Evolutionary conservation across 73 alveolate genomes (phyloP), one percentile per base, ranked within the genome.

Genomic region (Paramecium tetraurelia): DNA sequence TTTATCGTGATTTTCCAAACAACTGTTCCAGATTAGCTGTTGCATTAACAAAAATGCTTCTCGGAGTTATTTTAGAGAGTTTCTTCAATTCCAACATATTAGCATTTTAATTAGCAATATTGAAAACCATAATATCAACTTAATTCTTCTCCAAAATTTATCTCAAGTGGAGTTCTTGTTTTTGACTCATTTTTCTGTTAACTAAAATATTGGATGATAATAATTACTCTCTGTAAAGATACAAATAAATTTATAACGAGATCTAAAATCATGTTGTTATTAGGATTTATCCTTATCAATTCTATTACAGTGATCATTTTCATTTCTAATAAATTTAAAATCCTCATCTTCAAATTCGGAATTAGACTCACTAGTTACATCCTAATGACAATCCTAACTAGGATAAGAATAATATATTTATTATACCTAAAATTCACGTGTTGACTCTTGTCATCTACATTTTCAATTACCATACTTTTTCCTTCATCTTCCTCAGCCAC

Each of bases 1-100:
- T 80, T 80, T 80, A 46, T 40, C 90, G 9, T 24, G 90, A 80
- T 80, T 80, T 80, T 12, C 90, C 90, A 80, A 80, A 80, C 20
- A 80, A 35, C 21, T 80, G 14, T 35, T 80, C 90, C 24, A 80
- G 46, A 44, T 80, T 80, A 0, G 90, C 90, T 40, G 90, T 80
- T 22, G 90, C 90, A 80, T 80, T 80, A 21, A 80, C 90, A 48
- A 80, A 80, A 44, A 44, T 40, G 12, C 76, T 44, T 80, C 90
- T 80, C 10, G 76, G 58, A 24, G 90, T 80, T 1, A 80, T 80
- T 80, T 80, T 80, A 7, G 90, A 80, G 0, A 80, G 29, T 80
- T 80, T 80, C 53, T 80, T 80, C 6, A 80, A 41, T 22, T 80
- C 90, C 14, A 80, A 48, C 90, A 80, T 80, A 80, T 80, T 80